A percentile compares a stretch with the other conserved stretches of the same genome.
phyloP scores from a whole-genome alignment of 257 asterid genomes.

The Avicennia marina region DNA sequence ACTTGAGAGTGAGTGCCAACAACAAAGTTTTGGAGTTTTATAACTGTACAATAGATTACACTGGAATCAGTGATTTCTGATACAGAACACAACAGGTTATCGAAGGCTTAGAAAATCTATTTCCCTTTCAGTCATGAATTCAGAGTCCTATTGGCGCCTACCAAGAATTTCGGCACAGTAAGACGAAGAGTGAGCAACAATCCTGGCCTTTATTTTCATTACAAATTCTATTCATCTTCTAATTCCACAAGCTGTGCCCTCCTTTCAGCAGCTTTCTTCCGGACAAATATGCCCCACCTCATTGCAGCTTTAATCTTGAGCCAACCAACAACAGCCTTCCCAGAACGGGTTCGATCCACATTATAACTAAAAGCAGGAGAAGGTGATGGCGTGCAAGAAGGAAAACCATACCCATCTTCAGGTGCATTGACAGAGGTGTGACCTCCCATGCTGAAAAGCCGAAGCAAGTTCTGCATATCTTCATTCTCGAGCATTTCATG shows the following conservation, averaged over 20 bases:
- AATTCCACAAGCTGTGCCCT: slow-evolving; percentile 84
- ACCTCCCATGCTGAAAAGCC: slow-evolving; percentile 85
- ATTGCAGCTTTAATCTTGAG: slow-evolving; percentile 94
- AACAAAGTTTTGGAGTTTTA: no score
- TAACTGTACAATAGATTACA: slow-evolving; percentile 36
- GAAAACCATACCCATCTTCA: slow-evolving; percentile 59
- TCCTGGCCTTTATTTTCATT: no score
- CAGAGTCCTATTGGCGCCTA: no score
- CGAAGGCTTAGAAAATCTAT: slow-evolving; percentile 10
- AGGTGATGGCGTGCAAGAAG: slow-evolving; percentile 60
- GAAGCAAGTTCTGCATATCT: slow-evolving; percentile 91
- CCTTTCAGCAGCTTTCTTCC: slow-evolving; percentile 99
- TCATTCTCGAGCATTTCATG: slow-evolving; percentile 91
- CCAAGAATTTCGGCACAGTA: no score
- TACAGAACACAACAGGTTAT: slow-evolving; percentile 12
- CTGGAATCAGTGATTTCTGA: slow-evolving; percentile 5
- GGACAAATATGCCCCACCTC: slow-evolving; percentile 97
- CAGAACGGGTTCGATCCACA: slow-evolving; percentile 63
- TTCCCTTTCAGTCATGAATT: no score
- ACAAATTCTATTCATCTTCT: slow-evolving; percentile 70
- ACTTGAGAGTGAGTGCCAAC: background rate
- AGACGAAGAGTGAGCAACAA: no score
- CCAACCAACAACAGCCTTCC: slow-evolving; percentile 96
- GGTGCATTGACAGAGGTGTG: slow-evolving; percentile 35
- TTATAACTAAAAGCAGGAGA: slow-evolving; percentile 49